Conservation (phyloP, 345 rosid genomes). For the Eucalyptus sp. region DNA sequence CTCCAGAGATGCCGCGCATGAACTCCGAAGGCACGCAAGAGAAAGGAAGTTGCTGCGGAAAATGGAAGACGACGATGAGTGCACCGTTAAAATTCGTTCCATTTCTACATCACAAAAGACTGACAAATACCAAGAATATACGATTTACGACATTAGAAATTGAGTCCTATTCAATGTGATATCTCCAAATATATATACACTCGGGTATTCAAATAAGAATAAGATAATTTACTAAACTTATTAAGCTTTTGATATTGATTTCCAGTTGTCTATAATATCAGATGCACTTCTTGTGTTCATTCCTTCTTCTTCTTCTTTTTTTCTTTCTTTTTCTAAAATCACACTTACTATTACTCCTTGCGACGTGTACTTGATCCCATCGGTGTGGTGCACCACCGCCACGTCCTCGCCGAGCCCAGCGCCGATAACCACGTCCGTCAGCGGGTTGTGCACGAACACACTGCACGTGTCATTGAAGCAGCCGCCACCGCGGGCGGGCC, state of each 20-base stretch:
- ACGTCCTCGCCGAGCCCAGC: conserved; percentile 16
- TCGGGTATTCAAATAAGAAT: not conserved
- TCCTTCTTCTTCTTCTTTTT: fast-evolving
- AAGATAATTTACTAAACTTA: not conserved
- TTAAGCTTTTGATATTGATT: not conserved
- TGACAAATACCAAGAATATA: not conserved
- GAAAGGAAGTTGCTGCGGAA: not conserved
- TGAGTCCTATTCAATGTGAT: not conserved
- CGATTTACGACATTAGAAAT: not conserved
- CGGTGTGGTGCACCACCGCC: not conserved
- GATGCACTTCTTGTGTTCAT: not conserved
- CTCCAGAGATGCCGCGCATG: conserved; percentile 3
- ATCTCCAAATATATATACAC: not conserved
- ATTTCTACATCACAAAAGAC: not conserved
- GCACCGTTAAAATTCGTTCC: not conserved
- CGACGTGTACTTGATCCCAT: not conserved
- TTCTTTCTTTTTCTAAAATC: not conserved
- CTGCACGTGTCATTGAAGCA: conserved; percentile 30
- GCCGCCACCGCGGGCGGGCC: conserved; percentile 2
- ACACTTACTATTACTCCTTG: not conserved
- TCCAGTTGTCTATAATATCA: not conserved
- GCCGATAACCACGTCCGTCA: not conserved
- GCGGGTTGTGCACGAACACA: conserved; percentile 7
- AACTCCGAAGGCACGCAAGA: not conserved
- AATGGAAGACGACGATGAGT: not conserved